A percentile compares a stretch with the other conserved stretches of the same genome.
Evolutionary conservation across 208 protist species (phyloP).

Genomic region (Leishmania tarentolae): DNA sequence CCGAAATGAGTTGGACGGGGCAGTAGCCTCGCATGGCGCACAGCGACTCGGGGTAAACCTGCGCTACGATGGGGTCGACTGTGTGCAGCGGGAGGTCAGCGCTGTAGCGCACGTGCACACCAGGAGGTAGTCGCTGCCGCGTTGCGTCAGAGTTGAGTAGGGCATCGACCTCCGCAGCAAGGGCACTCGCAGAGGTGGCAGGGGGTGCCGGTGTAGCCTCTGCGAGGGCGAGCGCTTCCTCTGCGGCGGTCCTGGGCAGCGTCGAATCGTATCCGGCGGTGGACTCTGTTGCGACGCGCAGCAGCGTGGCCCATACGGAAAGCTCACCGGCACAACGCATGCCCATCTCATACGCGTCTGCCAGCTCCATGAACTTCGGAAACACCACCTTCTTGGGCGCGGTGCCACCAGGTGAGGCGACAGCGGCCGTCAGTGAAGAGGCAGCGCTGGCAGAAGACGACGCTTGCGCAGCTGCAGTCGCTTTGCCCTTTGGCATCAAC

Average conservation of each 20-base stretch:
- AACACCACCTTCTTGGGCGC: slow-evolving; percentile 66
- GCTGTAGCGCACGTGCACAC: slow-evolving; percentile 43
- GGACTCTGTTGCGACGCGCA: slow-evolving; percentile 54
- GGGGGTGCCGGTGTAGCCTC: slow-evolving; percentile 20
- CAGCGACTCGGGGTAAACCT: slow-evolving; percentile 56
- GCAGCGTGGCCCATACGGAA: slow-evolving; percentile 44
- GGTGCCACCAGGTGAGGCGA: slow-evolving; percentile 10
- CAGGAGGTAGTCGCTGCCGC: slow-evolving; percentile 19
- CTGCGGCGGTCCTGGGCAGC: slow-evolving; percentile 46
- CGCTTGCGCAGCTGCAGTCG: slow-evolving; percentile 3
- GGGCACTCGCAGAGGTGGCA: slow-evolving; percentile 8
- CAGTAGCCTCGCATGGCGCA: slow-evolving; percentile 69
- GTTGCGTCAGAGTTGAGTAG: slow-evolving; percentile 26
- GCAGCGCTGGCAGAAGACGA: neutral
- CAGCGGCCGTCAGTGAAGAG: neutral
- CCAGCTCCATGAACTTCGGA: slow-evolving; percentile 73
- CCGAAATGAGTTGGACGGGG: slow-evolving; percentile 46
- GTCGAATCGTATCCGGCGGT: slow-evolving; percentile 41
- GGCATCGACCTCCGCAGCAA: slow-evolving; percentile 27
- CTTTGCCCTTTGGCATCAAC: slow-evolving; percentile 23
- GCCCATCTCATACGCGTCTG: slow-evolving; percentile 65
- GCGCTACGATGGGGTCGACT: slow-evolving; percentile 35
- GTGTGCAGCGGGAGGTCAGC: slow-evolving; percentile 38
- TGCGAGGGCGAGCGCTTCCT: slow-evolving; percentile 35
- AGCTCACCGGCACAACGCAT: slow-evolving; percentile 51